phyloP scores from a whole-genome alignment of 164 flowering plant species.

The Hamamelis virginiana region DNA sequence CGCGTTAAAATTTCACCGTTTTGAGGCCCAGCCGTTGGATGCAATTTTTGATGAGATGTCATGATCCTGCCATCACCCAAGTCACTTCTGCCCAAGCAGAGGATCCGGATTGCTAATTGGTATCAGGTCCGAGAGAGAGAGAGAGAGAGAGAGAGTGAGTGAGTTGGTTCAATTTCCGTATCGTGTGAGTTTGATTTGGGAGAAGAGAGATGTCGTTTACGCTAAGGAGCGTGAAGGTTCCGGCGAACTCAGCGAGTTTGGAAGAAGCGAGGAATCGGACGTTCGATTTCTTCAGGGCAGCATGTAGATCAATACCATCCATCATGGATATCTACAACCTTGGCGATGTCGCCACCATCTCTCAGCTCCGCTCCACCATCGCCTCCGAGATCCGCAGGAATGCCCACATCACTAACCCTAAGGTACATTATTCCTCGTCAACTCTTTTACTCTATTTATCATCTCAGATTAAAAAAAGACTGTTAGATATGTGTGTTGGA shows the following conservation, averaged over 20 bases:
- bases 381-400: slow-evolving; percentile 80
- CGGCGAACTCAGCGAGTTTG: slow-evolving; percentile 72
- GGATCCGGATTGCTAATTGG: too few species aligned
- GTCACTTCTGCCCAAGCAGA: too few species aligned
- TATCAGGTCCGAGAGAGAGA: too few species aligned
- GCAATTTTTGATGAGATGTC: too few species aligned
- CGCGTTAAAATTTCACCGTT: too few species aligned
- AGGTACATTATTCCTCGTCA: slow-evolving; percentile 31
- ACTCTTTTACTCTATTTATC: not conserved
- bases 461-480: too few species aligned
- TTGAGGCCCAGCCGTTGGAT: too few species aligned
- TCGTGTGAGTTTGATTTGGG: not conserved
- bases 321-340: slow-evolving; percentile 84
- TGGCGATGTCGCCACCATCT: slow-evolving; percentile 54
- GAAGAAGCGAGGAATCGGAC: slow-evolving; percentile 69
- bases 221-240: slow-evolving; percentile 48
- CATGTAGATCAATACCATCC: slow-evolving; percentile 76
- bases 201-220: slow-evolving; percentile 50
- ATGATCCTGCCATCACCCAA: too few species aligned
- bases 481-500: too few species aligned
- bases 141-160: too few species aligned
- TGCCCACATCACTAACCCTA: slow-evolving; percentile 60
- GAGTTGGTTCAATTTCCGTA: too few species aligned
- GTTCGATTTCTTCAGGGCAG: slow-evolving; percentile 73
- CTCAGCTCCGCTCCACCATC: slow-evolving; percentile 76